phyloP scores from a whole-genome alignment of 768 basidiomycete species.

The Goffeauzyma gilvescens region DNA sequence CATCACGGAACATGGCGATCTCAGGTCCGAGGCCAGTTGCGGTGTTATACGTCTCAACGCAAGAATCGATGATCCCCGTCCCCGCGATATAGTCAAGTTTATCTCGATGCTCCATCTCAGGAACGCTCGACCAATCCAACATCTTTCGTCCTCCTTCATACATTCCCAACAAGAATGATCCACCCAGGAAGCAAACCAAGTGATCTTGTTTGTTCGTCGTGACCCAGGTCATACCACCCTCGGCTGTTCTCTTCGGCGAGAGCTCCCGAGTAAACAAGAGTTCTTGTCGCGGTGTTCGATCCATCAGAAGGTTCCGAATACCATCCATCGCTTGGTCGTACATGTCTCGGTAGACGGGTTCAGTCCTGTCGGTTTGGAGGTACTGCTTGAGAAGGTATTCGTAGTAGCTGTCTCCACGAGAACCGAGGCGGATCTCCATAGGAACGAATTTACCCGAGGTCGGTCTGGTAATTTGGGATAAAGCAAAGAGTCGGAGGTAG shows the following conservation, averaged over 20 bases:
- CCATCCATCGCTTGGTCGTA: conserved; percentile 71
- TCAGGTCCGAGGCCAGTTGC: conserved; percentile 60
- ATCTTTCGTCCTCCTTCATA: conserved; percentile 34
- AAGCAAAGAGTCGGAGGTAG: background rate
- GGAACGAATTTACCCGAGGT: conserved; percentile 41
- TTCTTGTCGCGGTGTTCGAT: conserved; percentile 41
- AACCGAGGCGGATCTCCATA: conserved; percentile 69
- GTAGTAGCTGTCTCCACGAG: conserved; percentile 82
- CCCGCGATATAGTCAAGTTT: conserved; percentile 76
- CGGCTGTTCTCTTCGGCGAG: conserved; percentile 31
- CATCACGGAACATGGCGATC: conserved; percentile 63
- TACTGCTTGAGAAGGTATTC: conserved; percentile 69
- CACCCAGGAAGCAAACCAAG: conserved; percentile 84
- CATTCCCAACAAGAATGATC: conserved; percentile 76
- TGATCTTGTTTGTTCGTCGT: conserved; percentile 81
- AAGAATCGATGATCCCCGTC: conserved; percentile 63
- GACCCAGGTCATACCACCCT: conserved; percentile 39
- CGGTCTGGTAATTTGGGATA: conserved; percentile 32
- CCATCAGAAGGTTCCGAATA: conserved; percentile 55
- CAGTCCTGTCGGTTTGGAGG: conserved; percentile 57
- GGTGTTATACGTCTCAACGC: conserved; percentile 52
- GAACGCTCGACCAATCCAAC: conserved; percentile 40
- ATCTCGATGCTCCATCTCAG: conserved; percentile 40
- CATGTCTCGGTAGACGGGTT: conserved; percentile 68
- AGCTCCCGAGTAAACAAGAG: conserved; percentile 70